Conservation (phyloP, 345 rosid genomes). For the Hibiscus trionum region DNA sequence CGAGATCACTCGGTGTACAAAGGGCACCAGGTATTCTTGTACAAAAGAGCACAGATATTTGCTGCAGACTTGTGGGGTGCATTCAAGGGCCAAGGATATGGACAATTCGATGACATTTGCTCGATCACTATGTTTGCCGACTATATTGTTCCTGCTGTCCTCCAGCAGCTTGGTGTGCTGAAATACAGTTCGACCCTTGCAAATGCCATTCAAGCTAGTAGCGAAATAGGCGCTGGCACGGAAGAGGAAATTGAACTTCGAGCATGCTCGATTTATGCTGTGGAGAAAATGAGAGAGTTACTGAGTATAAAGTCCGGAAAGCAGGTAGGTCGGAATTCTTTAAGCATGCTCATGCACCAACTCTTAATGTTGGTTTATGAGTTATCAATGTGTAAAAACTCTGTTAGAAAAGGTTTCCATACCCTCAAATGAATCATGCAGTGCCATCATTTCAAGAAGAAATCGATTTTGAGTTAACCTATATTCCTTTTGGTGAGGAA, state of each 20-base stretch:
- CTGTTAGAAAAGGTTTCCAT: not conserved
- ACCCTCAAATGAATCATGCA: not conserved
- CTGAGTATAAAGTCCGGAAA: conserved; percentile 45
- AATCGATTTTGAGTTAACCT: not conserved
- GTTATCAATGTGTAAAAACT: not conserved
- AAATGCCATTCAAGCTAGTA: conserved; percentile 31
- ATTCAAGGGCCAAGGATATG: conserved; percentile 67
- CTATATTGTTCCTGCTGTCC: conserved; percentile 74
- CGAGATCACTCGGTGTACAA: conserved; percentile 70
- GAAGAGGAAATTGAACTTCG: conserved; percentile 82
- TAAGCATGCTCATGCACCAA: not conserved
- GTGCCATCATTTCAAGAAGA: not conserved
- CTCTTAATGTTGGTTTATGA: not conserved
- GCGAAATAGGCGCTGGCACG: conserved; percentile 57
- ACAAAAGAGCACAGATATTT: conserved; percentile 81
- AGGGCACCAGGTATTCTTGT: conserved; percentile 69
- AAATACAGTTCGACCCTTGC: conserved; percentile 52
- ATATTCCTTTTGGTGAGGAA: not conserved
- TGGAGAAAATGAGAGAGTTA: conserved; percentile 70
- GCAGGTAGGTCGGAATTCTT: conserved; percentile 36
- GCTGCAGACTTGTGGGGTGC: conserved; percentile 78
- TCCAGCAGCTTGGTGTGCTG: conserved; percentile 64
- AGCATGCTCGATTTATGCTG: conserved; percentile 76
- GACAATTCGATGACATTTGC: conserved; percentile 56
- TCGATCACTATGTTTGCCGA: conserved; percentile 78